A percentile compares a stretch with the other conserved stretches of the same genome.
Conservation (phyloP, 1,139 yeast genomes). For the Yamadazyma taylorii region DNA sequence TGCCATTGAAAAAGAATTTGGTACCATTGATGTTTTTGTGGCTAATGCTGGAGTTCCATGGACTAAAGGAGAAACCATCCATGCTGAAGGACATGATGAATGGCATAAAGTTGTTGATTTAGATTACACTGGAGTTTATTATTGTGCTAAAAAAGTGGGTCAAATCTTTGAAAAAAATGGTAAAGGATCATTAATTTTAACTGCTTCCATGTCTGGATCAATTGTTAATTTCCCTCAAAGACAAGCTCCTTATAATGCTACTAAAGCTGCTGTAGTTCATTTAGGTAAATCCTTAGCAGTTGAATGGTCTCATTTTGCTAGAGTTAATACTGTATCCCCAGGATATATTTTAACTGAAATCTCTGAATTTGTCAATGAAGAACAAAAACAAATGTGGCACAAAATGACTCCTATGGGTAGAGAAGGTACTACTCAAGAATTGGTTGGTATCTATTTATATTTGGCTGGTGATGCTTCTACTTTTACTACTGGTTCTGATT, state of each 20-base stretch:
- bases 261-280: constrained; percentile 85
- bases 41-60: constrained; percentile 93
- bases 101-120: constrained; percentile 72
- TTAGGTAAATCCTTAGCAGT: constrained; percentile 75
- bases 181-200: constrained; percentile 68
- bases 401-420: constrained; percentile 71
- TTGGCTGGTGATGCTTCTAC: constrained; percentile 80
- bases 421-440: constrained; percentile 77
- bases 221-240: constrained; percentile 83
- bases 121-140: constrained; percentile 76
- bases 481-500: constrained; percentile 80
- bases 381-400: constrained; percentile 35
- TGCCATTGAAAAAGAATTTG: constrained; percentile 68
- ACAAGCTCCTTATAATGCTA: constrained; percentile 82
- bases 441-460: constrained; percentile 80
- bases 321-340: constrained; percentile 80
- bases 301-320: constrained; percentile 79
- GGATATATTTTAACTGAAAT: constrained; percentile 69
- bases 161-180: constrained; percentile 68
- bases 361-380: constrained; percentile 42
- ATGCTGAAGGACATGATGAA: constrained; percentile 47
- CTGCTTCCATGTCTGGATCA: constrained; percentile 85
- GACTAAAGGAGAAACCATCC: constrained; percentile 71
- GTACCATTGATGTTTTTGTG: constrained; percentile 77
- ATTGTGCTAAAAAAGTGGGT: constrained; percentile 72